Percentiles rank a stretch among this genome's conserved stretches.
phyloP scores from a whole-genome alignment of 2,329 filamentous ascomycete genomes.

The Torrubiella hemipterigena region DNA sequence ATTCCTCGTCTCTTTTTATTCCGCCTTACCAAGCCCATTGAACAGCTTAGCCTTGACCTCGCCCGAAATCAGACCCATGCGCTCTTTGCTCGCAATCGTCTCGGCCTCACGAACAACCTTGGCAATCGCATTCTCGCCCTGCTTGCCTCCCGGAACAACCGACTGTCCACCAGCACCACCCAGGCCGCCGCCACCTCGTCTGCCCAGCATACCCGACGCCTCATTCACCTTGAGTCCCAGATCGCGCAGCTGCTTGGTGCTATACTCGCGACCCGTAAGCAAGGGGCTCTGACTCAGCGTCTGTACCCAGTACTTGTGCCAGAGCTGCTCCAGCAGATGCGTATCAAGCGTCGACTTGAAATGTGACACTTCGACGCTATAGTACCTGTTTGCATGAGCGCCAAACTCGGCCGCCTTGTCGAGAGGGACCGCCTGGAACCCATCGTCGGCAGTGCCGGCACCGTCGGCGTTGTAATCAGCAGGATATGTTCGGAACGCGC shows the following conservation, averaged over 20 bases:
- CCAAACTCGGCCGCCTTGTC: slow-evolving; percentile 94
- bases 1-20: no score
- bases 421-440: slow-evolving; percentile 72
- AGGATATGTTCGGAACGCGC: slow-evolving; percentile 87
- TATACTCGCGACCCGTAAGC: slow-evolving; percentile 85
- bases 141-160: slow-evolving; percentile 33
- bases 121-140: slow-evolving; percentile 37
- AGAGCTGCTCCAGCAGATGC: slow-evolving; percentile 75
- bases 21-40: slow-evolving; percentile 22
- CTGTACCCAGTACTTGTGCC: slow-evolving; percentile 99
- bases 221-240: slow-evolving; percentile 71
- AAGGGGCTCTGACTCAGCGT: slow-evolving; percentile 86
- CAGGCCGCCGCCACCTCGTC: slow-evolving; percentile 14
- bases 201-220: slow-evolving; percentile 28
- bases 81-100: slow-evolving; percentile 49
- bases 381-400: slow-evolving; percentile 82
- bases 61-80: slow-evolving; percentile 48
- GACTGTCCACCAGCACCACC: slow-evolving; percentile 11
- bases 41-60: slow-evolving; percentile 55
- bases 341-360: slow-evolving; percentile 90
- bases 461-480: slow-evolving; percentile 49
- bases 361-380: slow-evolving; percentile 80
- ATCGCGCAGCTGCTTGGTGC: slow-evolving; percentile 84
- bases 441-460: slow-evolving; percentile 27
- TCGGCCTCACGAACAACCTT: slow-evolving; percentile 51